phyloP scores from a whole-genome alignment of 305 asterid genomes.

The Fraxinus baroniana region DNA sequence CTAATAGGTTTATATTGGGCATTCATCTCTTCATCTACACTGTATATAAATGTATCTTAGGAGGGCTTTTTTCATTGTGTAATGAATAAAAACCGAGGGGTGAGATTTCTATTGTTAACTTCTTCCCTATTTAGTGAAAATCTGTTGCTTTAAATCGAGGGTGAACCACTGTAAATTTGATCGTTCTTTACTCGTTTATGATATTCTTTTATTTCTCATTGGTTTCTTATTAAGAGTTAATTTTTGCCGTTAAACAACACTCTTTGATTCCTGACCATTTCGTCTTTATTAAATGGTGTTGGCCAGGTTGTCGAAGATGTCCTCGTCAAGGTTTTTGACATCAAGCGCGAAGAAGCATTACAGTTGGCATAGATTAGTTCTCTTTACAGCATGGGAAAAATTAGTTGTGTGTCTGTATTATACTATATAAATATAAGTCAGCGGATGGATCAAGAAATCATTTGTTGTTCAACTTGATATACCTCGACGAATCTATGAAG shows the following conservation, averaged over 20 bases:
- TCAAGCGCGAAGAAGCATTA: slow-evolving; percentile 71
- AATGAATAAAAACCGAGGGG: neutral
- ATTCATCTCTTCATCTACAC: neutral
- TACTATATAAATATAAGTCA: neutral
- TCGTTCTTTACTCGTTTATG: neutral
- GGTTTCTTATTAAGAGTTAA: neutral
- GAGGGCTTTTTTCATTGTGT: neutral
- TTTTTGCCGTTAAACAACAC: neutral
- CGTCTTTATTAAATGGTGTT: slow-evolving; percentile 17
- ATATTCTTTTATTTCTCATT: neutral
- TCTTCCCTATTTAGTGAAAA: neutral
- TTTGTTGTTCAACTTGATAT: neutral
- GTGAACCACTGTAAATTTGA: neutral
- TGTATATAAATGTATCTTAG: neutral
- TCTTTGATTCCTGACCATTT: neutral
- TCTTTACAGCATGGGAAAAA: neutral
- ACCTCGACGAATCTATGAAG: neutral
- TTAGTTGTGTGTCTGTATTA: neutral
- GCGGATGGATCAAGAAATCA: neutral
- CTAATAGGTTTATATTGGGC: neutral
- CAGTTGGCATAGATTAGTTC: slow-evolving; percentile 50
- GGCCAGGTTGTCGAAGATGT: slow-evolving; percentile 79
- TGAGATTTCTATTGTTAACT: neutral
- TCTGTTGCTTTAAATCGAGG: neutral
- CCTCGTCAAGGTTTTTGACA: slow-evolving; percentile 66